These are phyloP conservation scores for Salix purpurea DNA, from an alignment of 345 rosid genomes.

Conservation along the genomic window DNA sequence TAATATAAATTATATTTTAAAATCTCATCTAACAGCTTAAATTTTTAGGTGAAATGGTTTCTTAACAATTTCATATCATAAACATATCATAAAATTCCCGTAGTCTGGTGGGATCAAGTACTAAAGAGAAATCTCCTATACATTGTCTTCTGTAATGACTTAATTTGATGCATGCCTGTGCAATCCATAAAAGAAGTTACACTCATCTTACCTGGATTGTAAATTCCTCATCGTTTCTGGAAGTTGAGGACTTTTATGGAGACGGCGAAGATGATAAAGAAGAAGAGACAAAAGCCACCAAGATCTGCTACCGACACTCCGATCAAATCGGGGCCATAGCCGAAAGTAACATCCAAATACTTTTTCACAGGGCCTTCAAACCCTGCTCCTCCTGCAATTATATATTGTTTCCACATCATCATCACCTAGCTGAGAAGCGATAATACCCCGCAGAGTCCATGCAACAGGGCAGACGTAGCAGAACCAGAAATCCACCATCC, in stretches of 20 bases:
- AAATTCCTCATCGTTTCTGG: constrained; percentile 52
- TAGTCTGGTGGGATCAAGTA: too few relatives aligned
- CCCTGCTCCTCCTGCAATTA: constrained; percentile 38
- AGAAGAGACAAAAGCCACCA: constrained; percentile 47
- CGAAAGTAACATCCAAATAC: constrained; percentile 46
- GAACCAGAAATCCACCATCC: constrained; percentile 98
- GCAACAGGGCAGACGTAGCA: constrained; percentile 76
- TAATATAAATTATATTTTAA: too few relatives aligned
- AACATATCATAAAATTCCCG: too few relatives aligned
- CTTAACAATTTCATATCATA: too few relatives aligned
- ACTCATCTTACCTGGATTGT: too few relatives aligned
- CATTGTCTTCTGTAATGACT: too few relatives aligned
- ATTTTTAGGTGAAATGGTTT: too few relatives aligned
- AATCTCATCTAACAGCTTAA: too few relatives aligned
- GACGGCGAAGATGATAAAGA: constrained; percentile 59
- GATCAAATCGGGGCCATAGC: constrained; percentile 39
- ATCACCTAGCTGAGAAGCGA: constrained; percentile 77
- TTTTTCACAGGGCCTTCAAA: constrained; percentile 61
- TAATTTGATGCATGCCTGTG: too few relatives aligned
- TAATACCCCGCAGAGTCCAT: constrained; percentile 76
- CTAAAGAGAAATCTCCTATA: too few relatives aligned
- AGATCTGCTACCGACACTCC: constrained; percentile 54
- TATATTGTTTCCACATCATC: constrained; percentile 61
- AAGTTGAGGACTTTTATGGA: constrained; percentile 69
- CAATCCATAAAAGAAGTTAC: too few relatives aligned